Conservation (phyloP, 257 asterid species). For the Ophiorrhiza pumila region DNA sequence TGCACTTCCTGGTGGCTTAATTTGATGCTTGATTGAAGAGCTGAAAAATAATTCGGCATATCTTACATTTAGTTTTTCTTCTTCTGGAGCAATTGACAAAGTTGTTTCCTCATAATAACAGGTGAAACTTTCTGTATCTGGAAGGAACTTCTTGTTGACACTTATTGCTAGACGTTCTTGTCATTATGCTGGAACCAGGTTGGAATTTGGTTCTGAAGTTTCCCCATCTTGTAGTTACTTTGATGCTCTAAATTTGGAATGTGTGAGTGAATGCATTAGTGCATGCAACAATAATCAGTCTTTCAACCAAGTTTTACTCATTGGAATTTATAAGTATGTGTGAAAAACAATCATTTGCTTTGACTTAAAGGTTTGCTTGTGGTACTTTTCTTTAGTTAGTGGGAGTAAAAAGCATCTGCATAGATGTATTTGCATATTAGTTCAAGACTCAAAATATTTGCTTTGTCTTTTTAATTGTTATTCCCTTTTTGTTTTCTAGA, state of each 20-base stretch:
- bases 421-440: neutral
- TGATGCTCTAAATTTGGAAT: neutral
- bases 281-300: neutral
- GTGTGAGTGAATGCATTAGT: neutral
- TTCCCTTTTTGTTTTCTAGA: conserved; percentile 36
- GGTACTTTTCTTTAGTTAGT: neutral
- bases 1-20: neutral
- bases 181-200: conserved; percentile 99
- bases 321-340: neutral
- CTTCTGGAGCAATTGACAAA: neutral
- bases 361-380: neutral
- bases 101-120: conserved; percentile 26
- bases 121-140: conserved; percentile 63
- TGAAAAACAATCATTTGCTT: neutral
- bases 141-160: conserved; percentile 54
- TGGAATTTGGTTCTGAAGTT: neutral
- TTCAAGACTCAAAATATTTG: neutral
- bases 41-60: neutral
- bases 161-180: conserved; percentile 94
- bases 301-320: neutral
- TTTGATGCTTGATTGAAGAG: neutral
- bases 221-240: conserved; percentile 6
- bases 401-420: neutral
- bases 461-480: neutral
- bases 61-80: neutral